These are phyloP conservation scores for Nadsonia starkeyi-henricii DNA, from an alignment of 1,139 yeast genomes.

Conservation along the genomic window DNA sequence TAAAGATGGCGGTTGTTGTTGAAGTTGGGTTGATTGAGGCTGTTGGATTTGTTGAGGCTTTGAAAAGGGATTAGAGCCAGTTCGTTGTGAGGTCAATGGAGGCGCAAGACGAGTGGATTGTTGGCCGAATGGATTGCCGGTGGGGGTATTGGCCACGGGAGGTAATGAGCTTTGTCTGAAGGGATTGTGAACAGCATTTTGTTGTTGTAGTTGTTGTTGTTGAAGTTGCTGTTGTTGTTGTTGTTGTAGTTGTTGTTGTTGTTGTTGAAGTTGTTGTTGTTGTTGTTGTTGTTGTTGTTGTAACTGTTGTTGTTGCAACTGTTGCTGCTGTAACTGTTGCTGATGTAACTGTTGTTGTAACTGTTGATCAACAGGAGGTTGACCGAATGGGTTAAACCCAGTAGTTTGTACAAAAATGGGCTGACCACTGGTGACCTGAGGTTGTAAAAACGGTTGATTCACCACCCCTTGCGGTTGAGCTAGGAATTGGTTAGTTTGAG, in stretches of 20 bases:
- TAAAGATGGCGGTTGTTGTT: too few relatives aligned
- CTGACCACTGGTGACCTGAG: conserved; percentile 1
- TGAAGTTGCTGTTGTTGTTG: conserved; percentile 9
- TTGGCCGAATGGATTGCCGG: background rate
- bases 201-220: conserved; percentile 3
- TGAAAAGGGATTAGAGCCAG: conserved; percentile 3
- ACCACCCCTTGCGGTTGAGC: background rate
- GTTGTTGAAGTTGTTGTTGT: conserved; percentile 3
- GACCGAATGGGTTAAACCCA: background rate
- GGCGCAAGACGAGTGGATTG: background rate
- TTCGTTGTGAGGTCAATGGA: conserved; percentile 10
- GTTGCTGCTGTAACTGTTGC: conserved; percentile 9
- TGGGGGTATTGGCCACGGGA: background rate
- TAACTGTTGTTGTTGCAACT: conserved; percentile 6
- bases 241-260: conserved; percentile 8
- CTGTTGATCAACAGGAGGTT: conserved; percentile 1
- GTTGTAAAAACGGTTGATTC: too few relatives aligned
- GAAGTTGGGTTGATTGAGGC: conserved; percentile 1
- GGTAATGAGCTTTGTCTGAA: background rate
- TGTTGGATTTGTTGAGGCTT: background rate
- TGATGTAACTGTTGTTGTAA: conserved; percentile 7
- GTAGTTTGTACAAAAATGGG: conserved; percentile 1
- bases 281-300: conserved; percentile 9
- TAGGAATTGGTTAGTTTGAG: background rate
- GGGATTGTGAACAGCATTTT: background rate